A percentile compares a stretch with the other conserved stretches of the same genome.
These are phyloP conservation scores for Aphanomyces astaci DNA, from an alignment of 352 stramenopile species.

Conservation along the genomic window DNA sequence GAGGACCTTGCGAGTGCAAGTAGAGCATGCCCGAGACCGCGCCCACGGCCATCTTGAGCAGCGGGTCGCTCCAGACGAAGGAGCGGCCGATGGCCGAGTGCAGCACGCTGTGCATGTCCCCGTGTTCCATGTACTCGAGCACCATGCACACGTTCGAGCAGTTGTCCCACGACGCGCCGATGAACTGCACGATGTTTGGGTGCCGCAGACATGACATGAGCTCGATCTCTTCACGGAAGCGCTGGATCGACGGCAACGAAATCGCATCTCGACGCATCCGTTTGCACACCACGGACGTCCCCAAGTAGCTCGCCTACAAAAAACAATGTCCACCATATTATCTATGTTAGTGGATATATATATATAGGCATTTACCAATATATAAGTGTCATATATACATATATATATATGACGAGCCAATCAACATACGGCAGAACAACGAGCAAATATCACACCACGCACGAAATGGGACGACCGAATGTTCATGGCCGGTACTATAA, in stretches of 20 bases:
- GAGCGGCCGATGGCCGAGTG: constrained; percentile 69
- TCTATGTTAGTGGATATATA: too few relatives aligned
- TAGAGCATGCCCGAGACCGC: constrained; percentile 83
- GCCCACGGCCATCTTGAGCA: constrained; percentile 84
- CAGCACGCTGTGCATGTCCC: constrained; percentile 80
- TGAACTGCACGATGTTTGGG: constrained; percentile 86
- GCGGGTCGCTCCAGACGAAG: constrained; percentile 76
- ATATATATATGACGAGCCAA: not conserved
- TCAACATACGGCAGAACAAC: too few relatives aligned
- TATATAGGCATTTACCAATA: too few relatives aligned
- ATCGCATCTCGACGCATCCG: constrained; percentile 81
- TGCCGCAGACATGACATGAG: constrained; percentile 80
- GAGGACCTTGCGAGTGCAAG: constrained; percentile 54
- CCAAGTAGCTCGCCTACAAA: constrained; percentile 62
- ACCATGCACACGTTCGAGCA: constrained; percentile 83
- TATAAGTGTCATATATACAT: too few relatives aligned
- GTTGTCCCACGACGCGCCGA: constrained; percentile 83
- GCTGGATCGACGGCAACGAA: constrained; percentile 51
- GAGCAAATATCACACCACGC: too few relatives aligned
- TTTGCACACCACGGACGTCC: constrained; percentile 83
- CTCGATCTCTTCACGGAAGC: constrained; percentile 80
- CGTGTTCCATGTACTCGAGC: constrained; percentile 87
- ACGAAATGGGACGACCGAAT: too few relatives aligned
- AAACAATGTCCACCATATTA: too few relatives aligned
- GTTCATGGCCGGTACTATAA: not conserved